phyloP scores from a whole-genome alignment of 78 protist genomes.

The Pigoraptor vietnamica region DNA sequence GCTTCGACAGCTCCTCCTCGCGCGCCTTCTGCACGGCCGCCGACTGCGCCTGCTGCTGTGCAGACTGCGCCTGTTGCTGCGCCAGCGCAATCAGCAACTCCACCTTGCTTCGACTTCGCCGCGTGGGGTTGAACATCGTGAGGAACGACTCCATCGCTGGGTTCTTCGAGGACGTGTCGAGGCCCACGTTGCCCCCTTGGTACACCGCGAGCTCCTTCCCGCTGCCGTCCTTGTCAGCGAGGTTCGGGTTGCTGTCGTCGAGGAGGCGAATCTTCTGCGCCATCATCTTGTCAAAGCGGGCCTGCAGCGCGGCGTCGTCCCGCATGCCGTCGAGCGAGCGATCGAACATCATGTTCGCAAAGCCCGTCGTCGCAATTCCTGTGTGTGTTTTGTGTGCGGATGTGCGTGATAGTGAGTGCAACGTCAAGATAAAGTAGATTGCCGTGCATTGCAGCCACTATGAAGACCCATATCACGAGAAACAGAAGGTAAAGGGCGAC shows the following conservation, averaged over 20 bases:
- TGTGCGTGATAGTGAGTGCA: too few species aligned
- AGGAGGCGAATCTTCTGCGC: neutral
- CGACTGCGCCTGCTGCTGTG: neutral
- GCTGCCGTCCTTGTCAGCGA: neutral
- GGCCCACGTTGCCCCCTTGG: neutral
- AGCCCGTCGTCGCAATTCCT: neutral
- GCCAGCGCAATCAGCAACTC: neutral
- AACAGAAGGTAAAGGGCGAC: too few species aligned
- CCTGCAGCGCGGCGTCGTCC: neutral
- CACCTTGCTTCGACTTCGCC: neutral
- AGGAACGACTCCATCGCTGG: neutral
- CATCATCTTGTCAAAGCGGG: neutral
- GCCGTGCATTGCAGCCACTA: too few species aligned
- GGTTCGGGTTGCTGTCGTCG: neutral
- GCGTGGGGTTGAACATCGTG: neutral
- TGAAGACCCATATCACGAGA: too few species aligned
- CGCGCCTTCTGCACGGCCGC: neutral
- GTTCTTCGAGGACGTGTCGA: neutral
- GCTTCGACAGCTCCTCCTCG: neutral
- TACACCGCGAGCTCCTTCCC: neutral
- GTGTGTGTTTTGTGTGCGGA: too few species aligned
- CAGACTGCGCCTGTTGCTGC: neutral
- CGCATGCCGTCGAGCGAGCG: neutral
- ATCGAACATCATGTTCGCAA: neutral
- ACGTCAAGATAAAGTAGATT: too few species aligned